phyloP scores from a whole-genome alignment of 306 rosid genomes.

The Ormosia emarginata region DNA sequence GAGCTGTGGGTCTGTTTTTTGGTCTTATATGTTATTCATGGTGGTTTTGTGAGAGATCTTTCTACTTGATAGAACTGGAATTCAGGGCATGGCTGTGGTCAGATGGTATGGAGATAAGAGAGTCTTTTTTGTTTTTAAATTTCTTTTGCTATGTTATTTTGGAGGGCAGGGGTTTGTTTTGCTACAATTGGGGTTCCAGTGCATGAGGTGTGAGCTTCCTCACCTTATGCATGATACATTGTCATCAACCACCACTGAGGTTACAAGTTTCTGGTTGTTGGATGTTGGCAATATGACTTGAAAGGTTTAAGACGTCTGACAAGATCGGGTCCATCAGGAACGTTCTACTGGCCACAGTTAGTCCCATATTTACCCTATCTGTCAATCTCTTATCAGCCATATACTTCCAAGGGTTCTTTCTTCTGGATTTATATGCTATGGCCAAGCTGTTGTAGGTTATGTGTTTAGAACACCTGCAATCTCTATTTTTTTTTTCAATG shows the following conservation, averaged over 20 bases:
- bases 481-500: background rate
- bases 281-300: background rate
- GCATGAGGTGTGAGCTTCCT: background rate
- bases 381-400: background rate
- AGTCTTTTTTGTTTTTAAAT: too few species aligned
- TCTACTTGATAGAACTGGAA: too few species aligned
- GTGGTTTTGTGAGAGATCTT: too few species aligned
- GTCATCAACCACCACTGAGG: background rate
- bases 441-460: background rate
- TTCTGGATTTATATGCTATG: background rate
- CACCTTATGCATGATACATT: background rate
- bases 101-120: too few species aligned
- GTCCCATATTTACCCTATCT: background rate
- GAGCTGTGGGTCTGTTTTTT: background rate
- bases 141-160: too few species aligned
- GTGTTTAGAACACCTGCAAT: background rate
- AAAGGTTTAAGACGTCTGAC: background rate
- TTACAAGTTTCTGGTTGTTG: background rate
- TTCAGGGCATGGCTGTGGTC: background rate
- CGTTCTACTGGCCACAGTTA: background rate
- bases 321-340: background rate
- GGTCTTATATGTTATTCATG: too few species aligned
- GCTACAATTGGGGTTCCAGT: too few species aligned
- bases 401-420: background rate
- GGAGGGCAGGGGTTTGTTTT: too few species aligned